phyloP scores from a whole-genome alignment of 75 land plant species.

The Cryptomeria japonica region DNA sequence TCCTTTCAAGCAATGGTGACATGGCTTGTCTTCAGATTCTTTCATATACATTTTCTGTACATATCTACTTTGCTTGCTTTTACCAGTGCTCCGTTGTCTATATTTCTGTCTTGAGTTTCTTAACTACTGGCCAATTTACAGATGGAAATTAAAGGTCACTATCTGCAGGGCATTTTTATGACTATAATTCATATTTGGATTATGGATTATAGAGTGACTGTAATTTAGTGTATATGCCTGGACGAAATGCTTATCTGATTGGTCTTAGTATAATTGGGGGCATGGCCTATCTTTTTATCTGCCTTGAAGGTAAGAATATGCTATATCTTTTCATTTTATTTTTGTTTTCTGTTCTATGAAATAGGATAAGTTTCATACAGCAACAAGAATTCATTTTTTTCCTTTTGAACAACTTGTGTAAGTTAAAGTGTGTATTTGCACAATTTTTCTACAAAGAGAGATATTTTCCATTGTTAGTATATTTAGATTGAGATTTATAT shows the following conservation, averaged over 20 bases:
- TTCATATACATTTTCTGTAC: constrained; percentile 56
- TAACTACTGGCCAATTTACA: constrained; percentile 70
- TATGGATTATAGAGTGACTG: constrained; percentile 74
- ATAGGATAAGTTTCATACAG: background rate
- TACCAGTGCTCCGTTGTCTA: constrained; percentile 62
- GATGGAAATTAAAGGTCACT: constrained; percentile 59
- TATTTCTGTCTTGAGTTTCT: constrained; percentile 77
- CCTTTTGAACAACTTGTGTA: background rate
- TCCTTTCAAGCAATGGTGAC: constrained; percentile 83
- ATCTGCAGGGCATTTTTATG: constrained; percentile 48
- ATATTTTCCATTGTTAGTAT: no score
- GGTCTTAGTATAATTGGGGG: constrained; percentile 94
- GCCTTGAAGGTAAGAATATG: constrained; percentile 14
- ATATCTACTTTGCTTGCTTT: constrained; percentile 79
- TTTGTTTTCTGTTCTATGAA: background rate
- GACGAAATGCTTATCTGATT: constrained; percentile 72
- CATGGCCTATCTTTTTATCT: constrained; percentile 83
- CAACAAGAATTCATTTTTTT: background rate
- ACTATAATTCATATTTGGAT: constrained; percentile 49
- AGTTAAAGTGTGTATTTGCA: no score
- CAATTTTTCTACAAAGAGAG: no score
- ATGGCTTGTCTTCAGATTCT: constrained; percentile 74
- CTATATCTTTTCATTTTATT: background rate
- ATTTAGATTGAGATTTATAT: no score
- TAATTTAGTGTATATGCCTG: constrained; percentile 67